Conservation (phyloP, 352 stramenopile species). For the Poterioochromonas sp. region DNA sequence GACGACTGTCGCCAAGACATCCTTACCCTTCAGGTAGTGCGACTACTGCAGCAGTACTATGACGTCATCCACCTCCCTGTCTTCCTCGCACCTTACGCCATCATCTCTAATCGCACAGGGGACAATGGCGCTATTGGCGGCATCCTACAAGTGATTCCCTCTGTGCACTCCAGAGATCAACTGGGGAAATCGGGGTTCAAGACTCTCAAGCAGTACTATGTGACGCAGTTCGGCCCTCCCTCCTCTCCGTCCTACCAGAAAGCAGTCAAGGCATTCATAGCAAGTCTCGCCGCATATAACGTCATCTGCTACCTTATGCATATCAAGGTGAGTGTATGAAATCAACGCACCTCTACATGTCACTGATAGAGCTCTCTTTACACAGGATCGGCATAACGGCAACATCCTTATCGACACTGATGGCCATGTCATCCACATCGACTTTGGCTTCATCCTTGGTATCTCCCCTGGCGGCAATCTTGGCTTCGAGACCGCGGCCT, state of each 20-base stretch:
- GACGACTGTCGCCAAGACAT: conserved; percentile 46
- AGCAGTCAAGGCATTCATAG: conserved; percentile 71
- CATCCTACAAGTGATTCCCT: conserved; percentile 44
- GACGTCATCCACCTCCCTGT: conserved; percentile 31
- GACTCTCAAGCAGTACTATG: conserved; percentile 40
- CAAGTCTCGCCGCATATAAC: conserved; percentile 78
- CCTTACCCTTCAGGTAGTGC: conserved; percentile 43
- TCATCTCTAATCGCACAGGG: conserved; percentile 40
- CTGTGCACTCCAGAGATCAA: conserved; percentile 43
- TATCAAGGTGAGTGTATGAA: conserved; percentile 66
- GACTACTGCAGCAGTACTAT: conserved; percentile 36
- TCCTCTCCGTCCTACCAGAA: conserved; percentile 53
- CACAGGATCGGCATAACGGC: conserved; percentile 82
- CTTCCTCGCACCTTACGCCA: conserved; percentile 41
- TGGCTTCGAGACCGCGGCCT: conserved; percentile 80
- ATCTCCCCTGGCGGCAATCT: conserved; percentile 82
- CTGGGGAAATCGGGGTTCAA: conserved; percentile 44
- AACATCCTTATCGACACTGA: conserved; percentile 83
- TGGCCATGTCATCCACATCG: conserved; percentile 85
- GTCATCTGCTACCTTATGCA: conserved; percentile 93
- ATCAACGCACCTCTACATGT: background rate
- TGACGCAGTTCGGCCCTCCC: conserved; percentile 15
- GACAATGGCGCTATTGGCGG: conserved; percentile 36
- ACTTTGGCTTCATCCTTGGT: conserved; percentile 90
- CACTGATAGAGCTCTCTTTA: background rate